phyloP scores from a whole-genome alignment of 257 asterid species.

The Verbascum thapsus region DNA sequence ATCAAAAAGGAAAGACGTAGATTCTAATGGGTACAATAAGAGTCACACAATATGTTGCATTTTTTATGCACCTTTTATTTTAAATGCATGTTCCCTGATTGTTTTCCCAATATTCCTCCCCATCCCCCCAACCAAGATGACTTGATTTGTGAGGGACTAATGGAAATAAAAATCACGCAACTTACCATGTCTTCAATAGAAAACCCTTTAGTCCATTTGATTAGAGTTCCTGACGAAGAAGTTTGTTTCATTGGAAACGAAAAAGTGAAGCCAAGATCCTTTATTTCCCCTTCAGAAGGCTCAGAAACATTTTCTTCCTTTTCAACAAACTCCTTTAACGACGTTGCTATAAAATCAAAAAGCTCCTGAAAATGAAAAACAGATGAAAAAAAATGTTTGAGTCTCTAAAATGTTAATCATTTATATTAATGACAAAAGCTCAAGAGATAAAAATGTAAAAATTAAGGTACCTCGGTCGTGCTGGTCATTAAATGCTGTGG shows the following conservation, averaged over 20 bases:
- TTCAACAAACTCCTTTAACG: constrained; percentile 59
- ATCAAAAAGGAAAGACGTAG: not conserved
- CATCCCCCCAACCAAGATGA: too few species aligned
- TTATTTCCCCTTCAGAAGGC: constrained; percentile 37
- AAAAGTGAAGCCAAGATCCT: constrained; percentile 85
- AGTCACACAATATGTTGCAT: not conserved
- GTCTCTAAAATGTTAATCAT: constrained; percentile 1
- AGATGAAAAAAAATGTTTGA: constrained; percentile 15
- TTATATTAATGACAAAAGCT: not conserved
- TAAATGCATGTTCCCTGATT: too few species aligned
- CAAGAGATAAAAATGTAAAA: constrained; percentile 11
- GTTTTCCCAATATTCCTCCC: too few species aligned
- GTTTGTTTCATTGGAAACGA: constrained; percentile 82
- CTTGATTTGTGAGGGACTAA: constrained; percentile 2
- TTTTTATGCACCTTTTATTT: not conserved
- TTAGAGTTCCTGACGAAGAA: constrained; percentile 70
- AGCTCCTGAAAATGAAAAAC: constrained; percentile 57
- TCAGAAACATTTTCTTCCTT: constrained; percentile 47
- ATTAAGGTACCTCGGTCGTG: constrained; percentile 53
- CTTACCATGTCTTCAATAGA: constrained; percentile 72
- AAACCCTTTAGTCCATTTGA: constrained; percentile 87
- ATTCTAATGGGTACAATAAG: not conserved
- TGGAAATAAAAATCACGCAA: not conserved
- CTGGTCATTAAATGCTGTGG: constrained; percentile 60
- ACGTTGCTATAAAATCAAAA: constrained; percentile 74